phyloP scores from a whole-genome alignment of 495 filamentous ascomycete genomes.

The Aspergillus mulundensis region DNA sequence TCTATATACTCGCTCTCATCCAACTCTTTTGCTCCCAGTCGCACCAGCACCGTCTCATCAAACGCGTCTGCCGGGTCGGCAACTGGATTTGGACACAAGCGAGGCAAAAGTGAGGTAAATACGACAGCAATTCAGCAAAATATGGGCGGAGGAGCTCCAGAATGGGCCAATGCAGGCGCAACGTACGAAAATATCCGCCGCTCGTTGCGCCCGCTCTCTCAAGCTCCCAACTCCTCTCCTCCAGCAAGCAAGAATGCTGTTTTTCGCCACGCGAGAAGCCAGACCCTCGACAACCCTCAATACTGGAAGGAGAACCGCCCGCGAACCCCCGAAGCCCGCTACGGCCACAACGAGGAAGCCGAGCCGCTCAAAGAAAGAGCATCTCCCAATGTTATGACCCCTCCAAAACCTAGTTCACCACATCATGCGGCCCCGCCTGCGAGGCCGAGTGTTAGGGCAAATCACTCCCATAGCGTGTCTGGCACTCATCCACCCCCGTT shows the following conservation, averaged over 20 bases:
- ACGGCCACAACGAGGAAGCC: conserved; percentile 30
- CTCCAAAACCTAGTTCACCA: conserved; percentile 25
- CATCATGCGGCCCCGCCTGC: conserved; percentile 24
- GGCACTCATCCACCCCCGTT: conserved; percentile 40
- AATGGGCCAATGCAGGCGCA: conserved; percentile 44
- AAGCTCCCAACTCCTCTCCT: conserved; percentile 54
- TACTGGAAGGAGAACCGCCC: conserved; percentile 34
- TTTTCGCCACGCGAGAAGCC: conserved; percentile 39
- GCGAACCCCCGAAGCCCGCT: conserved; percentile 29
- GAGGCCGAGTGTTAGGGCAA: conserved; percentile 38
- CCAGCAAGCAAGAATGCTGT: conserved; percentile 25
- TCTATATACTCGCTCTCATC: conserved; percentile 71
- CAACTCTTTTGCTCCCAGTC: conserved; percentile 60
- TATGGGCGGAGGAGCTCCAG: conserved; percentile 26
- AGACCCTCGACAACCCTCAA: conserved; percentile 41
- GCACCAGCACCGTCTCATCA: conserved; percentile 75
- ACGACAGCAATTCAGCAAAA: conserved; percentile 37
- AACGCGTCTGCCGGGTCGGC: conserved; percentile 61
- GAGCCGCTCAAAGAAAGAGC: conserved; percentile 26
- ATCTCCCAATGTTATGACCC: conserved; percentile 25
- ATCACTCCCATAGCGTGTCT: conserved; percentile 36
- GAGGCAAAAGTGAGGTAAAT: conserved; percentile 70
- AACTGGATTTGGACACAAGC: conserved; percentile 56
- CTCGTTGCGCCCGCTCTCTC: conserved; percentile 72
- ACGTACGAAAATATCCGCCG: conserved; percentile 70